phyloP scores from a whole-genome alignment of 176 grass and related monocot genomes.

The Rhynchospora pubera region DNA sequence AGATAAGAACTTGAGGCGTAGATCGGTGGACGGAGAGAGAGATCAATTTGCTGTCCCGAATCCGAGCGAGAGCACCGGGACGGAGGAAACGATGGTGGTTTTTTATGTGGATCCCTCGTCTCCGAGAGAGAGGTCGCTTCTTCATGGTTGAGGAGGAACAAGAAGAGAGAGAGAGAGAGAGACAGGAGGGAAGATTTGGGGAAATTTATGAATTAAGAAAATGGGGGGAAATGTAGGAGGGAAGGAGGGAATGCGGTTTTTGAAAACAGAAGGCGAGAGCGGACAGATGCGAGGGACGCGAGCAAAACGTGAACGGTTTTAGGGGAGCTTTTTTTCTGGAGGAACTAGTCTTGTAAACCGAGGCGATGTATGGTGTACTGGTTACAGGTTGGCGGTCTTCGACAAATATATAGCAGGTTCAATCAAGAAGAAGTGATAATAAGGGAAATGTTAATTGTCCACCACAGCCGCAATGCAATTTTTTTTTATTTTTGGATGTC shows the following conservation, averaged over 20 bases:
- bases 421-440: too few relatives aligned
- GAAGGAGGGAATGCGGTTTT: conserved; percentile 24
- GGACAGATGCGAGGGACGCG: not conserved
- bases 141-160: conserved; percentile 23
- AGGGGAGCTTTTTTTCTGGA: too few relatives aligned
- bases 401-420: too few relatives aligned
- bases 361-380: too few relatives aligned
- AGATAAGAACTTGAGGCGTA: not conserved
- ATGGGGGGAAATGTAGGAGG: conserved; percentile 43
- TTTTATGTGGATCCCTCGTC: not conserved
- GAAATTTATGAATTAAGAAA: conserved; percentile 27
- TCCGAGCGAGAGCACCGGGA: conserved; percentile 58
- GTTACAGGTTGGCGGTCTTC: too few relatives aligned
- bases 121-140: conserved; percentile 31
- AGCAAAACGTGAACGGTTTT: too few relatives aligned
- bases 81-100: conserved; percentile 70
- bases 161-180: conserved; percentile 13
- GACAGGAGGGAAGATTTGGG: conserved; percentile 38
- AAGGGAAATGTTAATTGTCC: too few relatives aligned
- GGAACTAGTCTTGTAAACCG: too few relatives aligned
- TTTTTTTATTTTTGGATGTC: too few relatives aligned
- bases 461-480: too few relatives aligned
- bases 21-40: conserved; percentile 10
- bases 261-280: conserved; percentile 34
- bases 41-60: conserved; percentile 50